Evolutionary conservation across 106 monocot genomes (phyloP), one percentile per base, ranked within the genome.

Genomic region (Cymbidium sinense): DNA sequence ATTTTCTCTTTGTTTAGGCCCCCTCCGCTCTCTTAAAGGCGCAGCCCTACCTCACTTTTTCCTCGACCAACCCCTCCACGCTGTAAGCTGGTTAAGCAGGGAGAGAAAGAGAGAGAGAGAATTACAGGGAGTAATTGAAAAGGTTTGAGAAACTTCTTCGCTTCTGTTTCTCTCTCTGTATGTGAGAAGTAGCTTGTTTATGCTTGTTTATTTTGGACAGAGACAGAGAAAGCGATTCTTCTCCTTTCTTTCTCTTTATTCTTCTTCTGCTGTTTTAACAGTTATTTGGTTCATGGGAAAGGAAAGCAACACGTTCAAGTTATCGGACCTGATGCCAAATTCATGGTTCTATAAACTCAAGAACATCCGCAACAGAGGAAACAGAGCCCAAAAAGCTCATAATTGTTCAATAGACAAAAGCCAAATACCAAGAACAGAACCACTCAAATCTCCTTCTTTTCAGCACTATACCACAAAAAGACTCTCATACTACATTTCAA

Each of bases 261-360:
- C 64, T n/a, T 64, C 64, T n/a, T 64, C 64, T 23, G 4, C 28
- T 64, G n/a, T 27, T 3, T 27, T 28, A 7, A 4, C 64, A 9
- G 28, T 52, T 20, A 0, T 52, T 52, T 52, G 50, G 0, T 52
- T 29, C 64, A 64, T 64, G 64, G 64, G 23, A 29, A 85, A 81
- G 81, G 81, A 77, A 34, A 77, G 65, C 65, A 29, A 77, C 30
- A 84, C 67, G 52, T 87, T 84, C 58, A 87, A 36, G 54, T 35
- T 87, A 39, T 84, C 84, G 23, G 74, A 82, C 36, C 69, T 84
- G 75, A 76, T 82, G 76, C 81, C 84, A 35, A 84, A 81, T 64
- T 81, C 76, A 5, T 87, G 87, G 87, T 84, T 87, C 87, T 84
- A 84, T 78, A 87, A 84, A 73, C 84, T 87, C 11, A 87, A 43